Base-by-base conservation (phyloP, 2,329 filamentous ascomycete species). In the Trichoderma atrobrunneum region DNA sequence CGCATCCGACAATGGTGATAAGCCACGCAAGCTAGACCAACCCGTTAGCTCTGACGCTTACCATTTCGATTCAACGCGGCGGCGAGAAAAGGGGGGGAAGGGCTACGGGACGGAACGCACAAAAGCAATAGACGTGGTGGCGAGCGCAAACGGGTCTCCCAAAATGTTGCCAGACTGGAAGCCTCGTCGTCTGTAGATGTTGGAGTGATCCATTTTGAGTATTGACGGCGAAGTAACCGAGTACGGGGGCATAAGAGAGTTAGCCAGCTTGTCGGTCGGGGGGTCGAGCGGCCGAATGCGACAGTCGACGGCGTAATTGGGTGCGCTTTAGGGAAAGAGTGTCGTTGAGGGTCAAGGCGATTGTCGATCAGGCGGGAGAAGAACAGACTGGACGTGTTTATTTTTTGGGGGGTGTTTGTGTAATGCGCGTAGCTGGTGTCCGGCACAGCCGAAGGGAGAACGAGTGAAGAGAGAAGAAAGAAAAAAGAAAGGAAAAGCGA, bases 111-210 rank as follows among this genome's bases (percentile, higher is more conserved):
- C 34, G 64, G 32, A 59, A 62, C 94, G 82, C 89, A 98, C 95
- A 80, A 93, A 87, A 74, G 92, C 90, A 81, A 98, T 98, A 72
- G 95, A 98, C 75, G 97, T 90, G 43, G 96, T 98, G 70, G 95
- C 94, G 73, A 99, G 88, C 73, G 95, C 95, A 83, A 99, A 98
- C 7, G 96, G 96, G 84, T 99, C 95, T 78, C 96, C 96, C 74
- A 98, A 87, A 78, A 99, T 94, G 83, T 98, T 97, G 80, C 93
- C 93, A 82, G 95, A 83, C 82, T 89, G 92, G 82, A 97, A 91
- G 78, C 87, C 85, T 80, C 86, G 84, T 79, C 87, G 85, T 79
- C 85, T 85, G 79, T 90, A 88, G 76, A 78, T 84, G 80, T 89
- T 87, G 76, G 88, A 88, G 81, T 89, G 86, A 86, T 94, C 92